Base-by-base conservation (phyloP, 225 moss, liverwort and hornwort genomes). In the Sphagnum tenellum region DNA sequence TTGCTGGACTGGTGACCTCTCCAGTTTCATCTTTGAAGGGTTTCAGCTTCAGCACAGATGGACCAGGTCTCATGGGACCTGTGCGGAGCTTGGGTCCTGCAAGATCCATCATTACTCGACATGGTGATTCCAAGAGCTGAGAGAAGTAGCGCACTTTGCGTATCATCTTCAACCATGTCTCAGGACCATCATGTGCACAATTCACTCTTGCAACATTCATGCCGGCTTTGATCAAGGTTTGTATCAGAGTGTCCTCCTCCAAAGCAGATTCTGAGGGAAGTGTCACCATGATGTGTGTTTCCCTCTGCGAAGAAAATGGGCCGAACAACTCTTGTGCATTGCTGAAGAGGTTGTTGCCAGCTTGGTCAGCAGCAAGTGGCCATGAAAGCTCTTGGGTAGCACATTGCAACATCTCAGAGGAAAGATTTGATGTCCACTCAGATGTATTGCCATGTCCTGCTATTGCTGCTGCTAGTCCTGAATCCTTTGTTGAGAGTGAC, bases 181-280 rank as follows among this genome's bases (percentile, higher is more conserved):
- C 81, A 6, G 78, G 72, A 50, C 53, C 67, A 4, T 69, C 78
- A 14, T 82, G 82, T 8, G 82, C 82, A 59, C 82, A 82, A 4
- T 78, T 82, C 70, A 82, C 73, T 64, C 82, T 68, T 44, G 81
- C 82, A 49, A 82, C 54, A 10, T 82, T 82, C 82, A 82, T 82
- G 44, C 78, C 82, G 4, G 75, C 53, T 5, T 66, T 59, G 60
- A 82, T 66, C 0, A 82, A 73, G 4, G 55, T 68, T n/a, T 51
- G 75, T 56, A 82, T 65, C 8, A 82, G 74, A 2, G 2, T 63
- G 46, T 78, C 82, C 49, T 82, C 82, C 47, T 82, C 82, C 4
- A 29, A 29, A 29, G 78, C 82, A 8, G 75, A 75, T 73, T 78
- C 82, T 5, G 73, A 57, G 10, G 82, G 82, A 7, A 78, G 68